Evolutionary conservation across 257 asterid species (phyloP), one percentile per base, ranked within the genome.

Genomic region (Vinca minor): DNA sequence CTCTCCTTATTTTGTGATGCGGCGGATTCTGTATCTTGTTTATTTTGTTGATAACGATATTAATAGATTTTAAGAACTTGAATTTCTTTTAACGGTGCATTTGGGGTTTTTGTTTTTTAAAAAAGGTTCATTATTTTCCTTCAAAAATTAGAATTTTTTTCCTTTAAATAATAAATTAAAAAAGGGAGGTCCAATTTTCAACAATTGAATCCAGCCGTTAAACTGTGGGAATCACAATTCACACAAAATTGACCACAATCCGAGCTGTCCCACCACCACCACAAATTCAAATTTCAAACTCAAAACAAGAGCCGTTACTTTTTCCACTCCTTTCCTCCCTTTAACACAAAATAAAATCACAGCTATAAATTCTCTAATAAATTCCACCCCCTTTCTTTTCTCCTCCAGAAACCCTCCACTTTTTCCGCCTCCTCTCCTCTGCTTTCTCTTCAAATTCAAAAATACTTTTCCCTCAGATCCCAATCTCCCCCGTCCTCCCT

Each of bases 211-310:
- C 44, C 50, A 38, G 49, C 69, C 74, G 74, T 63, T 69, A 56
- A 39, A 61, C 53, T n/a, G n/a, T n/a, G n/a, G n/a, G n/a, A n/a
- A n/a, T 49, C 55, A 18, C 65, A 23, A 53, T 63, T 21, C 49
- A 50, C 68, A 32, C 3, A 34, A 34, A 39, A 2, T 28, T n/a
- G 44, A 26, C 41, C 55, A 20, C 29, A 45, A 44, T 63, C 59
- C 61, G 28, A 44, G 42, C 65, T 55, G n/a, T n/a, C n/a, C 18
- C 38, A 7, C 48, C 34, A 25, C 32, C 50, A 42, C 29, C 31
- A 10, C 39, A 26, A 59, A 59, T 70, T 70, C 74, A 55, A 70
- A 70, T 44, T 63, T 70, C 74, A 70, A 68, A 63, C 49, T 46
- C 42, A n/a, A 66, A 13, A 12, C 18, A 42, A 12, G n/a, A 39